A percentile compares a stretch with the other conserved stretches of the same genome.
These are phyloP conservation scores for Oryza coarctata DNA, from an alignment of 176 grass and related monocot genomes.

Conservation along the genomic window DNA sequence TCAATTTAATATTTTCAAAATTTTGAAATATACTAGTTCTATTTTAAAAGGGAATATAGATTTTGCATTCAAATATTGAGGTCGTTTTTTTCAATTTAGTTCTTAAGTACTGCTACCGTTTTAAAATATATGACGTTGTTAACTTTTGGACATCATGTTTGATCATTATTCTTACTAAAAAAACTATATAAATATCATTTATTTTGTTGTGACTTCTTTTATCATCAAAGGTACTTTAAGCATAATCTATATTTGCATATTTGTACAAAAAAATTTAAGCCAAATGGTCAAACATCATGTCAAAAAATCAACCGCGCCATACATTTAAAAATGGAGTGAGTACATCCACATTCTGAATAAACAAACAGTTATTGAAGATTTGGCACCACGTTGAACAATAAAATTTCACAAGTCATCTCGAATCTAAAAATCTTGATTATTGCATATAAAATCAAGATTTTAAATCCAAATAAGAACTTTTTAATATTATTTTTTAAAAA, in stretches of 20 bases:
- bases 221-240: no score
- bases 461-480: neutral
- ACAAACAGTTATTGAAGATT: neutral
- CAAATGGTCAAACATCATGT: no score
- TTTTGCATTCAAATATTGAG: neutral
- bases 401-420: neutral
- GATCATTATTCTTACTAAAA: no score
- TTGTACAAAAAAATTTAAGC: no score
- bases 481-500: neutral
- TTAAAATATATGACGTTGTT: no score
- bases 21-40: neutral
- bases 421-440: neutral
- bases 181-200: no score
- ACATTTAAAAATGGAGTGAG: no score
- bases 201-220: no score
- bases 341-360: neutral
- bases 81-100: neutral
- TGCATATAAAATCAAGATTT: neutral
- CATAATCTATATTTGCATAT: no score
- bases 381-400: neutral
- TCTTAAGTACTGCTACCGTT: neutral
- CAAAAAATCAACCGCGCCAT: no score
- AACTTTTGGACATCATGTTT: no score
- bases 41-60: conserved; percentile 1
- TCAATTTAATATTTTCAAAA: neutral